Evolutionary conservation across 345 rosid species (phyloP), one percentile per base, ranked within the genome.

Genomic region (Eucalyptus virginea): DNA sequence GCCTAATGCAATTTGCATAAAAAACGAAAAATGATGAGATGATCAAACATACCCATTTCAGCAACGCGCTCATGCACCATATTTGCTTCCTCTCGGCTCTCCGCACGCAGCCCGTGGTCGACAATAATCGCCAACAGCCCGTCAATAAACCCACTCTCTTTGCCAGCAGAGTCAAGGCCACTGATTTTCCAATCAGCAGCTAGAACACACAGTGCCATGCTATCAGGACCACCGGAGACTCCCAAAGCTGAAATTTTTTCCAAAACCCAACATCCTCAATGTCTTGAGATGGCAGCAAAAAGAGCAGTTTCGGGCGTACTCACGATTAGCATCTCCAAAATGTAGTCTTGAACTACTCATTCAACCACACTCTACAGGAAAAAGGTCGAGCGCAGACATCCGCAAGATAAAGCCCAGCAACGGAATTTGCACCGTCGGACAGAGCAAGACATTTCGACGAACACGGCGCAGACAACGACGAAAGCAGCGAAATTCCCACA

Each of bases 181-280:
- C 92, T 91, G 6, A 88, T 92, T 93, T 98, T 98, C 99, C 99
- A 98, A 47, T 91, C 94, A 32, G 99, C 98, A 67, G 98, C 93
- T 54, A 98, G 91, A 72, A 95, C 92, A 92, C 98, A 96, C 45
- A 98, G 95, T 6, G 98, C 99, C 96, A 96, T 97, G 92, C 98
- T 96, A 92, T 97, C 99, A 83, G 98, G 98, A 32, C 99, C 99
- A 58, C 99, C 99, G 12, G 98, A 98, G 44, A 98, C 98, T 77
- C 98, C 99, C 89, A 98, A 89, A 62, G 99, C 99, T 96, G 90
- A 81, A 85, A 88, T 3, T 37, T 56, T 32, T 80, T 7, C 58
- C 8, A 24, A 65, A 87, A 52, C 51, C 56, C 86, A 88, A 85
- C 48, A 37, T 86, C 18, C 50, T 65, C 69, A 87, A 40, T 77